phyloP scores from a whole-genome alignment of 305 asterid genomes.

The Coffea humblotiana region DNA sequence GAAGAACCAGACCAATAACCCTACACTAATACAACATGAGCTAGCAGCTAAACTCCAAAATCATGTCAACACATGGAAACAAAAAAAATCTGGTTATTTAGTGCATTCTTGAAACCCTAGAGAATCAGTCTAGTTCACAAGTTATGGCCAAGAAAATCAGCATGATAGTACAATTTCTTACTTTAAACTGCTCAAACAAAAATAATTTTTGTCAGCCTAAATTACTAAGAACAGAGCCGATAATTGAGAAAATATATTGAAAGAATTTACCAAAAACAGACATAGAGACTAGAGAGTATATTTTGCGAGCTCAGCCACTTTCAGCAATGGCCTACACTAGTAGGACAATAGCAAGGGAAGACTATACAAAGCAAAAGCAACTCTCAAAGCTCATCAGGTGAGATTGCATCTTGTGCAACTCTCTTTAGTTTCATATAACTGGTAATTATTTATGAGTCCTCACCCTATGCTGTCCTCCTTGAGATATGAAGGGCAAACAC shows the following conservation, averaged over 20 bases:
- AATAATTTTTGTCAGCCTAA: too few species aligned
- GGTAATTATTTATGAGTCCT: too few species aligned
- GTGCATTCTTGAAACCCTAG: background rate
- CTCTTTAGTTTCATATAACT: too few species aligned
- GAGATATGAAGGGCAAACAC: background rate
- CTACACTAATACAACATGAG: background rate
- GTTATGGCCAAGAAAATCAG: background rate
- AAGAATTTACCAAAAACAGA: background rate
- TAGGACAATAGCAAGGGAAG: too few species aligned
- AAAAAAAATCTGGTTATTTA: background rate
- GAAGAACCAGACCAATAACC: background rate
- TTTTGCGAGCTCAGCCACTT: too few species aligned
- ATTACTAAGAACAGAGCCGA: background rate
- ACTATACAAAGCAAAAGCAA: too few species aligned
- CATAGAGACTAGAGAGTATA: too few species aligned
- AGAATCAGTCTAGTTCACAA: background rate
- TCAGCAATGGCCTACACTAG: too few species aligned
- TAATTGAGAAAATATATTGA: background rate
- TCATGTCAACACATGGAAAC: background rate
- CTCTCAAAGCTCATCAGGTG: too few species aligned
- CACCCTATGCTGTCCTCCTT: background rate
- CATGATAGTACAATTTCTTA: background rate
- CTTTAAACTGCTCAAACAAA: background rate
- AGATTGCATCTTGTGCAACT: too few species aligned
- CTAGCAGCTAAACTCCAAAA: background rate